Evolutionary conservation across 2,329 filamentous ascomycete species (phyloP).

Genomic region (Exophiala dermatitidis): DNA sequence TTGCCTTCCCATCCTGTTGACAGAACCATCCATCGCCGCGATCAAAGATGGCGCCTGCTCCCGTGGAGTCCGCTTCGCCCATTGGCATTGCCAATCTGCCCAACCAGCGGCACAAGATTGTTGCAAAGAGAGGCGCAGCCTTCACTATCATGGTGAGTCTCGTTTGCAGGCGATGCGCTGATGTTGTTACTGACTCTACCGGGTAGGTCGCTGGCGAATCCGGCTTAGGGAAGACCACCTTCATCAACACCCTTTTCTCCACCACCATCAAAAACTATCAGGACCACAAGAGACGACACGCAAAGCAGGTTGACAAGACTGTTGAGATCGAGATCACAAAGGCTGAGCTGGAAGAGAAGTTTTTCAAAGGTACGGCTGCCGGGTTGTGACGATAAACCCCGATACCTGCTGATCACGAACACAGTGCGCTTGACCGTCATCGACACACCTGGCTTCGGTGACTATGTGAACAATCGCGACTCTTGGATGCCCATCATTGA

Average conservation of each 20-base stretch:
- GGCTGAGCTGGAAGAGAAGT: constrained; percentile 99
- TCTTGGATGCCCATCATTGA: constrained; percentile 99
- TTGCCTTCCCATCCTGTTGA: constrained; percentile 11
- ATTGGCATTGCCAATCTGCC: constrained; percentile 70
- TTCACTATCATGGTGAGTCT: constrained; percentile 94
- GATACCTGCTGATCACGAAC: constrained; percentile 7
- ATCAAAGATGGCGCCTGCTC: constrained; percentile 46
- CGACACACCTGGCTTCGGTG: constrained; percentile 96
- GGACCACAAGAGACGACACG: constrained; percentile 97
- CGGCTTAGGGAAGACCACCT: constrained; percentile 96
- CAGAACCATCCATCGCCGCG: constrained; percentile 4
- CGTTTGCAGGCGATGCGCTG: neutral
- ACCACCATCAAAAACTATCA: constrained; percentile 99
- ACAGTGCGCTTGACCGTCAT: constrained; percentile 96
- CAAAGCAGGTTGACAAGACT: constrained; percentile 99
- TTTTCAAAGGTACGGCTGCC: constrained; percentile 80
- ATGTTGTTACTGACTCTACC: constrained; percentile 10
- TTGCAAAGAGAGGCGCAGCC: constrained; percentile 80
- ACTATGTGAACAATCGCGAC: constrained; percentile 99
- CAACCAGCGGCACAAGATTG: constrained; percentile 67
- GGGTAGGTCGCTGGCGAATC: constrained; percentile 91
- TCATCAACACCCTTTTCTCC: constrained; percentile 99
- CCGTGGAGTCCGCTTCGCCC: constrained; percentile 54
- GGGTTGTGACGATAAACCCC: neutral
- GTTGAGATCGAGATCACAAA: constrained; percentile 99